These are phyloP conservation scores for Chionographis japonica DNA, from an alignment of 106 monocot species.

Conservation along the genomic window DNA sequence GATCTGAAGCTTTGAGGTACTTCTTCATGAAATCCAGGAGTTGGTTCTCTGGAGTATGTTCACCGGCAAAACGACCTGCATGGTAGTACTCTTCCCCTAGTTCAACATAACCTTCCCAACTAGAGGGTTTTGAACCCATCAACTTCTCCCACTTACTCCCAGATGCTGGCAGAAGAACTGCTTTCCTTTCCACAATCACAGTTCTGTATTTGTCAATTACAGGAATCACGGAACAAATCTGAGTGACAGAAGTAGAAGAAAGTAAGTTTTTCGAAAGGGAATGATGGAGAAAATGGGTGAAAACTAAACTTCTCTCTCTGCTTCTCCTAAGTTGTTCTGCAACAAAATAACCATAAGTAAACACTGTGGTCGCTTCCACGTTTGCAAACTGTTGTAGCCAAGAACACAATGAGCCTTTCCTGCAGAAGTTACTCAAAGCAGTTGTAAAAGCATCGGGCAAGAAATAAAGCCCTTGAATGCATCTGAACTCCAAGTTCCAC, in stretches of 20 bases:
- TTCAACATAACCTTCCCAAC: not conserved
- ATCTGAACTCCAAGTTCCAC: slow-evolving; percentile 1
- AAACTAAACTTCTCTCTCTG: not conserved
- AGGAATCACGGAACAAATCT: not conserved
- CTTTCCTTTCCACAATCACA: not conserved
- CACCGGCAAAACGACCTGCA: not conserved
- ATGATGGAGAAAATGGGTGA: slow-evolving; percentile 1
- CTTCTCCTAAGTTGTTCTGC: not conserved
- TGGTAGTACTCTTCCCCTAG: not conserved
- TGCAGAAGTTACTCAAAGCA: not conserved
- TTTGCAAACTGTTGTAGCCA: not conserved
- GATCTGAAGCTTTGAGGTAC: not conserved
- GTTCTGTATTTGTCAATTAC: not conserved
- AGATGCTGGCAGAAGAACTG: not conserved
- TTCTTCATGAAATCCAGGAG: not conserved
- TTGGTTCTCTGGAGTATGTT: not conserved
- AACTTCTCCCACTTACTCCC: slow-evolving; percentile 5
- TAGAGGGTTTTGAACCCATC: not conserved
- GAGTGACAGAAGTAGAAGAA: not conserved
- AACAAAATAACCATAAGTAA: not conserved
- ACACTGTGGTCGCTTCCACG: not conserved
- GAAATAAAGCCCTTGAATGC: not conserved
- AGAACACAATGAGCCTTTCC: not conserved
- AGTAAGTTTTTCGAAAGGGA: not conserved
- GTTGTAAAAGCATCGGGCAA: not conserved